These are phyloP conservation scores for Aspergillus clavatus DNA, from an alignment of 2,329 filamentous ascomycete genomes.

Conservation along the genomic window DNA sequence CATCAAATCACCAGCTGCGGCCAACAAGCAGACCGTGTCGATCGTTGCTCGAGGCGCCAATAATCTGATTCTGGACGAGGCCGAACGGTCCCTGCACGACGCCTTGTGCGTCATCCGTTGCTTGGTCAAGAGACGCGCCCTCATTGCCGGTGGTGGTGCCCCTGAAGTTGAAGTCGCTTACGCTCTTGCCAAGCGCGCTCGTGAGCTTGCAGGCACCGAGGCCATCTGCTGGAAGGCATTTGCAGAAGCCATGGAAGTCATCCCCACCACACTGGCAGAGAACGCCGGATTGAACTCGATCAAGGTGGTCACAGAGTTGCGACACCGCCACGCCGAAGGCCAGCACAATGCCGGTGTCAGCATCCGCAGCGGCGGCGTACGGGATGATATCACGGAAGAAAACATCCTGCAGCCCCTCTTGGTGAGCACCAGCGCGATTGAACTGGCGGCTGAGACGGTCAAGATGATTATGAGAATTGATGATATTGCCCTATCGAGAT, in stretches of 20 bases:
- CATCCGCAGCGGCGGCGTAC: constrained; percentile 96
- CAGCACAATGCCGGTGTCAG: constrained; percentile 96
- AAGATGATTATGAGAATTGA: constrained; percentile 82
- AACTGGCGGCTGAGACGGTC: constrained; percentile 94
- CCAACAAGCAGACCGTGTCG: constrained; percentile 72
- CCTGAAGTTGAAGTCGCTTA: constrained; percentile 96
- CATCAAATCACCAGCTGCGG: constrained; percentile 64
- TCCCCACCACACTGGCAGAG: constrained; percentile 93
- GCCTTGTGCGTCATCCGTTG: constrained; percentile 96
- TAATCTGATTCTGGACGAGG: constrained; percentile 89
- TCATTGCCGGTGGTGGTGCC: constrained; percentile 93
- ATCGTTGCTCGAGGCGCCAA: constrained; percentile 95
- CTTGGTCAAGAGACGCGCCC: constrained; percentile 98
- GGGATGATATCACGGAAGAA: constrained; percentile 93
- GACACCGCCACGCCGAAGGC: constrained; percentile 89
- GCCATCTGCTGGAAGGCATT: constrained; percentile 99
- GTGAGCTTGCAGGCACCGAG: constrained; percentile 82
- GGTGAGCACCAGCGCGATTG: constrained; percentile 95
- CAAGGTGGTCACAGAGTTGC: constrained; percentile 93
- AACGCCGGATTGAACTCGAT: constrained; percentile 98
- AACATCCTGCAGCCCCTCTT: constrained; percentile 93
- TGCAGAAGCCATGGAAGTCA: constrained; percentile 93
- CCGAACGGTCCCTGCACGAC: constrained; percentile 93
- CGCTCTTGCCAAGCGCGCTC: constrained; percentile 73
- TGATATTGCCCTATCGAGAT: constrained; percentile 56